A percentile compares a stretch with the other conserved stretches of the same genome.
phyloP scores from a whole-genome alignment of 805 yeast species.

The Starmerella apicola region DNA sequence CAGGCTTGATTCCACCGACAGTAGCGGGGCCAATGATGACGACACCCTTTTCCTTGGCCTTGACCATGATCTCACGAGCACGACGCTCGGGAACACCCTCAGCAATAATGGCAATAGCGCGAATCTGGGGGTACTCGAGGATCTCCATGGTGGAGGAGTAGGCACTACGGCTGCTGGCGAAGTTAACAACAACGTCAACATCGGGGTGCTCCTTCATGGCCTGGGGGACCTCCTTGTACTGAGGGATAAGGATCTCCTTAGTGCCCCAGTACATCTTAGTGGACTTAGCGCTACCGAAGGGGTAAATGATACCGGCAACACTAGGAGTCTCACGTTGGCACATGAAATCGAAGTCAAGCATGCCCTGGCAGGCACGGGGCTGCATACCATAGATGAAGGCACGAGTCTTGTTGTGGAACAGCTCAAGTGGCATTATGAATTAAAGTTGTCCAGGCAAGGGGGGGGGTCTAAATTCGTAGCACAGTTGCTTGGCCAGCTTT shows the following conservation, averaged over 20 bases:
- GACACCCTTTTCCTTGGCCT: slow-evolving; percentile 35
- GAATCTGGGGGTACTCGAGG: slow-evolving; percentile 35
- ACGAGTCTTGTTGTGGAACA: slow-evolving; percentile 33
- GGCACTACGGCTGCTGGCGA: slow-evolving; percentile 36
- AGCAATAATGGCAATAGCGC: slow-evolving; percentile 37
- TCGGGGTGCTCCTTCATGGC: slow-evolving; percentile 36
- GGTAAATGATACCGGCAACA: slow-evolving; percentile 37
- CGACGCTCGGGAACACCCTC: slow-evolving; percentile 41
- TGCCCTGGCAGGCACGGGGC: slow-evolving; percentile 38
- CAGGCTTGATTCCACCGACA: slow-evolving; percentile 39
- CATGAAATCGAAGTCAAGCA: slow-evolving; percentile 37
- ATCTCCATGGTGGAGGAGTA: slow-evolving; percentile 38
- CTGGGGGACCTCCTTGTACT: slow-evolving; percentile 33
- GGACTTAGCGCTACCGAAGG: slow-evolving; percentile 36
- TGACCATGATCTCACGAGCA: slow-evolving; percentile 35
- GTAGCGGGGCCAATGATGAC: slow-evolving; percentile 39
- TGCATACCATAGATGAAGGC: slow-evolving; percentile 37
- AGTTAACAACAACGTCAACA: slow-evolving; percentile 38
- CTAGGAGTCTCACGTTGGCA: slow-evolving; percentile 36
- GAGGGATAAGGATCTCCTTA: slow-evolving; percentile 35
- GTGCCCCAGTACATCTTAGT: slow-evolving; percentile 40
- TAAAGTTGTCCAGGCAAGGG: too few species aligned
- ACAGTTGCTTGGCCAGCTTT: too few species aligned
- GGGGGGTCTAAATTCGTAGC: too few species aligned
- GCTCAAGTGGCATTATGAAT: slow-evolving; percentile 23